Percentiles rank a stretch among this genome's conserved stretches.
Conservation (phyloP, 78 protist species). For the Guillardia theta region DNA sequence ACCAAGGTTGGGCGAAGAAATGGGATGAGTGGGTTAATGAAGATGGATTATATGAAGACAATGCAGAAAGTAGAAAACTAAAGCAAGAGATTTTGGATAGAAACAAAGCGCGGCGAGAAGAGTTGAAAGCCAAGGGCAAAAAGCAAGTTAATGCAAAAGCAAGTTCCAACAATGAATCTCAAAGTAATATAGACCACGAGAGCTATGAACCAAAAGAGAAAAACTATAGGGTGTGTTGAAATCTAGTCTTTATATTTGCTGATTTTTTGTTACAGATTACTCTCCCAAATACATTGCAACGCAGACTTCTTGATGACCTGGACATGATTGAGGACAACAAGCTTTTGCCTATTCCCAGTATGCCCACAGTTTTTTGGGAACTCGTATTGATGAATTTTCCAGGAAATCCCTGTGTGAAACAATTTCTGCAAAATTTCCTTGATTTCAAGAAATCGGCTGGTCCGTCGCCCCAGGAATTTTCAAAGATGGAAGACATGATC, state of each 20-base stretch:
- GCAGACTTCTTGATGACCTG: not conserved
- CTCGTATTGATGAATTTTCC: too few species aligned
- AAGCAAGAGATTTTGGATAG: not conserved
- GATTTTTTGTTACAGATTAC: not conserved
- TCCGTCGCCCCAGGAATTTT: too few species aligned
- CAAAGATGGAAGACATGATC: too few species aligned
- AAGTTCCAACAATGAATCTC: too few species aligned
- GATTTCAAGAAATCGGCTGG: too few species aligned
- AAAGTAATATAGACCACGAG: not conserved
- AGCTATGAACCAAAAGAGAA: not conserved
- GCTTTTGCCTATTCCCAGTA: not conserved
- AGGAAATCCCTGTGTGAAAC: too few species aligned
- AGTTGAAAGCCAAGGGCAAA: not conserved
- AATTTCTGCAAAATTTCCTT: too few species aligned
- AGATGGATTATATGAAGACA: not conserved
- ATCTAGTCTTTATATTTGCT: not conserved
- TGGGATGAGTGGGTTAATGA: constrained; percentile 6
- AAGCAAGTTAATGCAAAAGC: too few species aligned
- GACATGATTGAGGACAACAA: constrained; percentile 16
- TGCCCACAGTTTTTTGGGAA: too few species aligned
- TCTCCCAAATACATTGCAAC: not conserved
- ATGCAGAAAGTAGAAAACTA: not conserved
- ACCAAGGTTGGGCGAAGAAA: not conserved
- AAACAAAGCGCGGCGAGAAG: not conserved
- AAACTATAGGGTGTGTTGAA: not conserved